phyloP scores from a whole-genome alignment of 2,329 filamentous ascomycete genomes.

The Monilinia fructicola region DNA sequence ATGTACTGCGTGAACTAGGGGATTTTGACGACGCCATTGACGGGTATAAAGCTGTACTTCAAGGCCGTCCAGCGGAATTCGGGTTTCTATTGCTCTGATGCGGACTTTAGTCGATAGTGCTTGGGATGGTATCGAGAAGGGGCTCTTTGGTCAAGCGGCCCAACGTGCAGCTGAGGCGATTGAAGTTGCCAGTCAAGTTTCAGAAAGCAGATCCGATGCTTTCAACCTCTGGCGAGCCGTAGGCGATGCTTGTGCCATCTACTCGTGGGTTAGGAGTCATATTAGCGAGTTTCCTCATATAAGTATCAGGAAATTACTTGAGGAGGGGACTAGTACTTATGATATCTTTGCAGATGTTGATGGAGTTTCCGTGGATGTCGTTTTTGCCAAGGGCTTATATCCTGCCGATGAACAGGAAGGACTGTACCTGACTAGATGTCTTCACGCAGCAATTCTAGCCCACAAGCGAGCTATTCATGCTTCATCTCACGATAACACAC shows the following conservation, averaged over 20 bases:
- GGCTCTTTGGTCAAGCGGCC: constrained; percentile 80
- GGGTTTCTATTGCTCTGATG: constrained; percentile 81
- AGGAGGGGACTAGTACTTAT: constrained; percentile 54
- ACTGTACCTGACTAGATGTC: constrained; percentile 54
- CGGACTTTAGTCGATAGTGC: constrained; percentile 86
- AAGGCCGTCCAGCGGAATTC: constrained; percentile 68
- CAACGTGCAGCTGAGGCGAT: constrained; percentile 70
- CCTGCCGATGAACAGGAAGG: constrained; percentile 39
- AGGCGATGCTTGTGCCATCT: constrained; percentile 83
- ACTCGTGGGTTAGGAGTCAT: constrained; percentile 73
- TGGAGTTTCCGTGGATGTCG: constrained; percentile 50
- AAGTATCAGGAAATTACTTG: constrained; percentile 59
- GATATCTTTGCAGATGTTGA: constrained; percentile 69
- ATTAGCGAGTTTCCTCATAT: constrained; percentile 61
- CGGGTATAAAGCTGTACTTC: constrained; percentile 73
- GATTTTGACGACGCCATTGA: constrained; percentile 80
- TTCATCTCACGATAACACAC: constrained; percentile 69
- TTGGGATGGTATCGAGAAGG: constrained; percentile 73
- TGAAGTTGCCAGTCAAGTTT: constrained; percentile 62
- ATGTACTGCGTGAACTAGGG: constrained; percentile 89
- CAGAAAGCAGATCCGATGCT: constrained; percentile 60
- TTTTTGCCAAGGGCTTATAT: constrained; percentile 40
- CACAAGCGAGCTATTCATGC: constrained; percentile 83
- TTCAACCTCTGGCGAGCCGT: constrained; percentile 97
- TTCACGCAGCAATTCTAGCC: constrained; percentile 75